phyloP scores from a whole-genome alignment of 1,284 basidiomycete species.

The Rhodotorula sp. region DNA sequence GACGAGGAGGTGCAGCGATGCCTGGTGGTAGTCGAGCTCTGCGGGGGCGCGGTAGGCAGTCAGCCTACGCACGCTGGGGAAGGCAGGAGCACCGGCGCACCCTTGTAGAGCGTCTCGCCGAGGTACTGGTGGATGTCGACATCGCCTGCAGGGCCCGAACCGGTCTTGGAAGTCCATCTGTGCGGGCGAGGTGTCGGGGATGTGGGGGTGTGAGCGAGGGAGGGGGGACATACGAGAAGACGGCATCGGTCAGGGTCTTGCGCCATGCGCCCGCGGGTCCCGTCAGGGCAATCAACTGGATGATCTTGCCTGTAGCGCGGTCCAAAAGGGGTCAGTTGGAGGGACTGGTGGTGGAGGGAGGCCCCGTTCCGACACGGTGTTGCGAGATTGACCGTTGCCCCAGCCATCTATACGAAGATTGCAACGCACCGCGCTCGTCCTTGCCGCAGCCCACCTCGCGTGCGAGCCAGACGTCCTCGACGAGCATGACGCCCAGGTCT shows the following conservation, averaged over 20 bases:
- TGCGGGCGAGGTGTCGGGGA: not conserved
- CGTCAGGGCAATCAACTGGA: conserved; percentile 75
- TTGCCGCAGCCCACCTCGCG: conserved; percentile 73
- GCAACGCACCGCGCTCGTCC: conserved; percentile 62
- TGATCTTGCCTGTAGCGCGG: conserved; percentile 54
- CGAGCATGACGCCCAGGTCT: conserved; percentile 60
- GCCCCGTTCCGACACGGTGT: too few species aligned
- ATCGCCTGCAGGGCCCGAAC: conserved; percentile 79
- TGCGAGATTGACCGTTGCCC: not conserved
- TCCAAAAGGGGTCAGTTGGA: not conserved
- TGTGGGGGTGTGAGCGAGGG: conserved; percentile 30
- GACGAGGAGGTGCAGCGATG: conserved; percentile 77
- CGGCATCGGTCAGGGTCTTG: conserved; percentile 73
- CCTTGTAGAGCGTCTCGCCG: conserved; percentile 83
- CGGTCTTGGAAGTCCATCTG: conserved; percentile 79
- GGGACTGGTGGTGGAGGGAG: too few species aligned
- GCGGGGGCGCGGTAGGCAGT: not conserved
- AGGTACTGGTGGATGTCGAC: conserved; percentile 80
- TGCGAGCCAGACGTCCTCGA: conserved; percentile 72
- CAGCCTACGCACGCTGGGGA: not conserved
- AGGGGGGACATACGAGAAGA: conserved; percentile 63
- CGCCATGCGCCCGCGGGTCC: conserved; percentile 75
- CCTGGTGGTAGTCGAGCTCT: conserved; percentile 73
- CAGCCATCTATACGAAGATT: too few species aligned
- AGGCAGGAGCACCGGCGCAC: conserved; percentile 53